These are phyloP conservation scores for Xylaria acuta DNA, from an alignment of 495 filamentous ascomycete genomes.

Conservation along the genomic window DNA sequence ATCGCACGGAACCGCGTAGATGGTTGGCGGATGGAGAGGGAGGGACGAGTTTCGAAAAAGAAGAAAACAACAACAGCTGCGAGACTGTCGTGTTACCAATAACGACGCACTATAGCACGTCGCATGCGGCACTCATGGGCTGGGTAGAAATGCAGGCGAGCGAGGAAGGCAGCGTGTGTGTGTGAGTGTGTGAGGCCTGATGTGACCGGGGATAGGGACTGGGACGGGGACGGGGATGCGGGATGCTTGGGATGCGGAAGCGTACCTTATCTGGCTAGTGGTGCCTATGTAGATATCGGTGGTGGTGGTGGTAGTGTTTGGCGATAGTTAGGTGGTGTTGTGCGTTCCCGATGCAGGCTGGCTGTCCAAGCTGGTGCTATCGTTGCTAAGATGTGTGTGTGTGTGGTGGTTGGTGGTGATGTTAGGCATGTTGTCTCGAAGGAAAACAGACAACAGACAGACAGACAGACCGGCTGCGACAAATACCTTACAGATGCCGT, in stretches of 20 bases:
- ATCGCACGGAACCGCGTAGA: not conserved
- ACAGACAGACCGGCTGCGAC: slow-evolving; percentile 2
- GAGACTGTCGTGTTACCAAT: slow-evolving; percentile 21
- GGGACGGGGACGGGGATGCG: not conserved
- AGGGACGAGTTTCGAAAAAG: not conserved
- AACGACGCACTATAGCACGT: slow-evolving; percentile 8
- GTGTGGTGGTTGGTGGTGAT: not conserved
- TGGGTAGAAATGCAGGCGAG: slow-evolving; percentile 22
- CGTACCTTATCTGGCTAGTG: slow-evolving; percentile 4
- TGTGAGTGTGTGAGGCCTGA: slow-evolving; percentile 4
- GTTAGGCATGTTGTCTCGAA: slow-evolving; percentile 21
- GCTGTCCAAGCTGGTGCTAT: slow-evolving; percentile 1
- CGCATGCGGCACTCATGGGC: slow-evolving; percentile 15
- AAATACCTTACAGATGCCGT: not conserved
- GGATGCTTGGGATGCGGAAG: slow-evolving; percentile 2
- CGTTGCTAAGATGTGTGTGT: not conserved
- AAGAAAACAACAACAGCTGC: slow-evolving; percentile 10
- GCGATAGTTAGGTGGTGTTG: no score
- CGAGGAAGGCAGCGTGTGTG: not conserved
- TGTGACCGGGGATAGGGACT: slow-evolving; percentile 8
- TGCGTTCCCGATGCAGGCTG: slow-evolving; percentile 25
- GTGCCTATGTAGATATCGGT: not conserved
- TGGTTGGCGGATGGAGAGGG: slow-evolving; percentile 1
- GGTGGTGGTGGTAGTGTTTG: not conserved
- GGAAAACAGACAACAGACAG: slow-evolving; percentile 12